Conservation (phyloP, 2,329 filamentous ascomycete genomes). For the Fusarium ramigenum region DNA sequence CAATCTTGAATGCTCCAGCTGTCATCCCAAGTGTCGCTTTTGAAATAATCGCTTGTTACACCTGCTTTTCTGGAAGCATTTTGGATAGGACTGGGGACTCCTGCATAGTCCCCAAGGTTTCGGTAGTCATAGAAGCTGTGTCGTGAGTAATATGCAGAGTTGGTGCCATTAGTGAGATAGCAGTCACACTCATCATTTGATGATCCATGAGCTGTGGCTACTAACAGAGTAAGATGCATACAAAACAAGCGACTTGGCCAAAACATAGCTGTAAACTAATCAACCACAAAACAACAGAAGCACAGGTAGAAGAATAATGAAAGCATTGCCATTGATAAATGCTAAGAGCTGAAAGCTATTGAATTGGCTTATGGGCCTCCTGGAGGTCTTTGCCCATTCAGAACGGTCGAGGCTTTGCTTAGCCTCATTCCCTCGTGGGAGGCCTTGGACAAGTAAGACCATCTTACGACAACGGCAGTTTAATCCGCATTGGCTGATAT, state of each 20-base stretch:
- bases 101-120: slow-evolving; percentile 51
- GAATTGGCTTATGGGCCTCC: neutral
- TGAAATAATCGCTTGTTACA: slow-evolving; percentile 53
- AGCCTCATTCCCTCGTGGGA: slow-evolving; percentile 28
- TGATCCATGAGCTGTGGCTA: neutral
- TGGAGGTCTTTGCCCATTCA: slow-evolving; percentile 4
- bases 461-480: neutral
- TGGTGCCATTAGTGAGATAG: slow-evolving; percentile 58
- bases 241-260: neutral
- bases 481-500: too few relatives aligned
- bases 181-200: slow-evolving; percentile 54
- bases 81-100: slow-evolving; percentile 46
- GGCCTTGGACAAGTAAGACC: slow-evolving; percentile 12
- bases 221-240: slow-evolving; percentile 14
- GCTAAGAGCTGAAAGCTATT: neutral
- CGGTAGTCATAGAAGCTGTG: slow-evolving; percentile 63
- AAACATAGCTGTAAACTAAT: slow-evolving; percentile 7
- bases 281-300: neutral
- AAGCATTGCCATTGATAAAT: neutral
- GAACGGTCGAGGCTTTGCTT: slow-evolving; percentile 29
- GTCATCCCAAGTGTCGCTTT: slow-evolving; percentile 47
- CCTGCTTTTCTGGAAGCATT: slow-evolving; percentile 42
- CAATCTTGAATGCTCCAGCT: slow-evolving; percentile 53
- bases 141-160: slow-evolving; percentile 53
- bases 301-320: neutral